phyloP scores from a whole-genome alignment of 2,329 filamentous ascomycete genomes.

The Coniella vitis region DNA sequence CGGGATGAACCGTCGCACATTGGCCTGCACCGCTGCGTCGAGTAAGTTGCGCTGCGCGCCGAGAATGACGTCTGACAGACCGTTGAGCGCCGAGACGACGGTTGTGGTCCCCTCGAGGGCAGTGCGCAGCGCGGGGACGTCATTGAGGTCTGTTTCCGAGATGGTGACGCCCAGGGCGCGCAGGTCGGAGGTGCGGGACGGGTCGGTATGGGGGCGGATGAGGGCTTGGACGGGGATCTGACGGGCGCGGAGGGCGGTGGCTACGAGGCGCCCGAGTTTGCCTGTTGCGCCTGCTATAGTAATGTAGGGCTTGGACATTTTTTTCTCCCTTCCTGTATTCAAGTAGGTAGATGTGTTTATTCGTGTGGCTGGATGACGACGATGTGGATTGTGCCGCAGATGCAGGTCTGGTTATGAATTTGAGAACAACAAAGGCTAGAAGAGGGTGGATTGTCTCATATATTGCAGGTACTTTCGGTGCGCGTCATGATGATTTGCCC shows the following conservation, averaged over 20 bases:
- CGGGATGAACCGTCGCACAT: constrained; percentile 55
- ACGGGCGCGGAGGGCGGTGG: constrained; percentile 10
- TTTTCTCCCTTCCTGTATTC: background rate
- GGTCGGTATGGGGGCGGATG: constrained; percentile 14
- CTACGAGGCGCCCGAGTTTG: constrained; percentile 14
- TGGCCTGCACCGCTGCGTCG: constrained; percentile 50
- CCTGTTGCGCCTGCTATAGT: constrained; percentile 17
- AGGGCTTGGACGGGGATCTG: constrained; percentile 16
- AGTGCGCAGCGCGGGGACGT: constrained; percentile 10
- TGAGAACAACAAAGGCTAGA: too few species aligned
- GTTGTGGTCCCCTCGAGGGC: constrained; percentile 8
- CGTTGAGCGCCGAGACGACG: constrained; percentile 14
- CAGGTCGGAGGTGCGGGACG: constrained; percentile 6
- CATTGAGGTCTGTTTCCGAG: constrained; percentile 10
- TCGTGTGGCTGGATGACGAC: too few species aligned
- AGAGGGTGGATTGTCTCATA: background rate
- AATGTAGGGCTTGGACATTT: constrained; percentile 16
- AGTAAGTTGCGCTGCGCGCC: constrained; percentile 43
- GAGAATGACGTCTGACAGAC: constrained; percentile 15
- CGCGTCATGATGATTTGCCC: background rate
- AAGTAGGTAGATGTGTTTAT: too few species aligned
- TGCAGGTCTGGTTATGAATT: too few species aligned
- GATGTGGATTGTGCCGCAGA: too few species aligned
- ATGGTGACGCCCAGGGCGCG: constrained; percentile 11
- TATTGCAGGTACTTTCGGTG: background rate